Conservation (phyloP, 176 grass and related monocot species). For the Leersia perrieri region DNA sequence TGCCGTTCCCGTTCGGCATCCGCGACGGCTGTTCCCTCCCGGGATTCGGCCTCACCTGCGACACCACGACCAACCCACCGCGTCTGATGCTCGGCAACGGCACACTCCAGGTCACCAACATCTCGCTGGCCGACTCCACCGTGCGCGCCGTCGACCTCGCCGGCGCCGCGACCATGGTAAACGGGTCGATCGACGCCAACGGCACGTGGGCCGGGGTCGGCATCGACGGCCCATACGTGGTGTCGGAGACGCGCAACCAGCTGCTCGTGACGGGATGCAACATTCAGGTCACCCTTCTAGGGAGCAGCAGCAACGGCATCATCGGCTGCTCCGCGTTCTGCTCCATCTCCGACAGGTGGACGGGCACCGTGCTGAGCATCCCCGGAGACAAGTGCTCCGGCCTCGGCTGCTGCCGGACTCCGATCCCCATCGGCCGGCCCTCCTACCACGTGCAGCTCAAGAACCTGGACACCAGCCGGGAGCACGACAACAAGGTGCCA, state of each 20-base stretch:
- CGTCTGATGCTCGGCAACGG: conserved; percentile 14
- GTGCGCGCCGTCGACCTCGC: background rate
- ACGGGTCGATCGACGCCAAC: rapidly evolving
- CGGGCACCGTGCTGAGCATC: background rate
- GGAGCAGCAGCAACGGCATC: background rate
- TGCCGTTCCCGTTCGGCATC: conserved; percentile 31
- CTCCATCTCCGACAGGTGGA: background rate
- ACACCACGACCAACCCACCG: background rate
- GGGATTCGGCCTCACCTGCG: conserved; percentile 34
- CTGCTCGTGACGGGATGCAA: background rate
- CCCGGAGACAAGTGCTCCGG: background rate
- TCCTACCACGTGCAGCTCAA: background rate
- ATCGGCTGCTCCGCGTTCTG: background rate
- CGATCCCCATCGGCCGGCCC: background rate
- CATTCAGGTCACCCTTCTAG: background rate
- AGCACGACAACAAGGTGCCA: background rate
- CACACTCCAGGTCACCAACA: background rate
- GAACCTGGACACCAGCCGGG: background rate
- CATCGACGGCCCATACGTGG: background rate
- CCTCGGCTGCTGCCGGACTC: conserved; percentile 5
- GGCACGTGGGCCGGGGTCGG: background rate
- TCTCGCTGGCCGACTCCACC: conserved; percentile 11
- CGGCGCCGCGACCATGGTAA: background rate
- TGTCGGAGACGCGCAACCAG: background rate
- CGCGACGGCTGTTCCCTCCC: background rate